A percentile compares a stretch with the other conserved stretches of the same genome.
These are phyloP conservation scores for Trichomonas gallinae DNA, from an alignment of 208 protist genomes.

Conservation along the genomic window DNA sequence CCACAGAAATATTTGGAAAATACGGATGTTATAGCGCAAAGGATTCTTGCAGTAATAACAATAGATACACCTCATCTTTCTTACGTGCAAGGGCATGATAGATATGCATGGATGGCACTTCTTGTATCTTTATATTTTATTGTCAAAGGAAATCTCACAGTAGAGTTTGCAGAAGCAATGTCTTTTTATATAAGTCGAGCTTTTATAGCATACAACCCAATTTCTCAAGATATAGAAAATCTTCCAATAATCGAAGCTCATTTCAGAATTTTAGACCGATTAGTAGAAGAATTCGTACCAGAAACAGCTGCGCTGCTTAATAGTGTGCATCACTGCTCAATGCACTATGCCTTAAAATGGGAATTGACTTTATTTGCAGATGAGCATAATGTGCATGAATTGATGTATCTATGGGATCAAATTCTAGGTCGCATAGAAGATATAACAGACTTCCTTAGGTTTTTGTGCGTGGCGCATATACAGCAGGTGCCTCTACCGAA, in stretches of 20 bases:
- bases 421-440: not conserved
- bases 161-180: not conserved
- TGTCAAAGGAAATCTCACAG: not conserved
- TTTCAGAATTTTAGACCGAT: not conserved
- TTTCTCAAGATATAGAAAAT: not conserved
- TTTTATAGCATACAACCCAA: not conserved
- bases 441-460: not conserved
- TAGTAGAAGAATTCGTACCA: not conserved
- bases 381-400: not conserved
- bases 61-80: not conserved
- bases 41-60: not conserved
- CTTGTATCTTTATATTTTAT: not conserved
- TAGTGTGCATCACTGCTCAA: not conserved
- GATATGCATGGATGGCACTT: not conserved
- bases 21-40: not conserved
- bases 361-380: conserved; percentile 10
- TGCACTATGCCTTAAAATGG: not conserved
- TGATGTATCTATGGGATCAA: not conserved
- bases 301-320: not conserved
- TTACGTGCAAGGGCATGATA: not conserved
- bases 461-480: not conserved
- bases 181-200: not conserved
- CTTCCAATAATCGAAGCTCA: not conserved
- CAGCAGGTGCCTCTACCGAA: not conserved
- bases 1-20: not conserved